phyloP scores from a whole-genome alignment of 345 rosid genomes.

The Ceriops decandra region DNA sequence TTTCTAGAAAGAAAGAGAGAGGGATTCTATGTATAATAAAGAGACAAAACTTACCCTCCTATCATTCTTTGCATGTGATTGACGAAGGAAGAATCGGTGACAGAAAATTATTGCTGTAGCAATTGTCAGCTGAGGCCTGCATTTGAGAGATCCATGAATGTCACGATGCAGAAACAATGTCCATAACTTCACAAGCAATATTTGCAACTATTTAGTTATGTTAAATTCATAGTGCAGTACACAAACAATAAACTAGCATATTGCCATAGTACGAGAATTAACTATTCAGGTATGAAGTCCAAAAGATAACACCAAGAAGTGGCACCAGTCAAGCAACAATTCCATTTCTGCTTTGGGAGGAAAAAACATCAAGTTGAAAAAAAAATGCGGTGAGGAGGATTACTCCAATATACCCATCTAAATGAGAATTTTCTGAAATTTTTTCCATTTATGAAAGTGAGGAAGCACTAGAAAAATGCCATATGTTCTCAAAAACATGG shows the following conservation, averaged over 20 bases:
- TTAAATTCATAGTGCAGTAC: not conserved
- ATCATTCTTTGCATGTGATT: conserved; percentile 86
- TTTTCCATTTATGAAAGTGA: not conserved
- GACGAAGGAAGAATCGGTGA: conserved; percentile 92
- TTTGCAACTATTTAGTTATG: not conserved
- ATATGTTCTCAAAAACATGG: not conserved
- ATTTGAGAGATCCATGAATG: conserved; percentile 14
- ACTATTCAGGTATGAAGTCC: not conserved
- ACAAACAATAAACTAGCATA: not conserved
- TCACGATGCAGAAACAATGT: not conserved
- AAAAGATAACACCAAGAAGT: not conserved
- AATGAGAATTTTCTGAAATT: not conserved
- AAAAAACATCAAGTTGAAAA: not conserved
- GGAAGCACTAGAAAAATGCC: not conserved
- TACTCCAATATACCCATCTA: not conserved
- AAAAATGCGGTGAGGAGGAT: not conserved
- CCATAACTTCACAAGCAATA: not conserved
- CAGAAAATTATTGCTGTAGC: conserved; percentile 98
- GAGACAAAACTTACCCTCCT: conserved; percentile 54
- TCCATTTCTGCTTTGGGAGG: not conserved
- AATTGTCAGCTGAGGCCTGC: conserved; percentile 97
- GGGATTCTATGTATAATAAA: not conserved
- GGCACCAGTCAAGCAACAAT: not conserved
- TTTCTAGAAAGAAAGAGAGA: not conserved
- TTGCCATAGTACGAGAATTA: no score